phyloP scores from a whole-genome alignment of 148 eudicot species.

The Dysphania ambrosioides region DNA sequence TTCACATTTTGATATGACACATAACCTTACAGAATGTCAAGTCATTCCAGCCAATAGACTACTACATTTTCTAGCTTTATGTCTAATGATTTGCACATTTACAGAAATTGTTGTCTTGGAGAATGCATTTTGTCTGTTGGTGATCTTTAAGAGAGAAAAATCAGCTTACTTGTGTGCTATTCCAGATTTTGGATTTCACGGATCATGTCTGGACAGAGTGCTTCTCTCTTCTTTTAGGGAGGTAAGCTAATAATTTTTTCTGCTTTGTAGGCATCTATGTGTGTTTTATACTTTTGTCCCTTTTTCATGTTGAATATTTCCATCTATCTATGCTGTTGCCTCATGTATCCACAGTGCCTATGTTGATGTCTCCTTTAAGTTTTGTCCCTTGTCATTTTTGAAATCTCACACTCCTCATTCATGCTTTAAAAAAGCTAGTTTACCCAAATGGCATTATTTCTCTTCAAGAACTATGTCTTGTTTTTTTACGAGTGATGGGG shows the following conservation, averaged over 20 bases:
- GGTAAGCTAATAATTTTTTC: slow-evolving; percentile 40
- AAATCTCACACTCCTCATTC: background rate
- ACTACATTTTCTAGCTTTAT: background rate
- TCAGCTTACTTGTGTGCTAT: slow-evolving; percentile 19
- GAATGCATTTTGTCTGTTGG: slow-evolving; percentile 6
- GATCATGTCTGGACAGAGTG: slow-evolving; percentile 99
- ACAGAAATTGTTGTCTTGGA: slow-evolving; percentile 6
- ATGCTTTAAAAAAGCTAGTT: background rate
- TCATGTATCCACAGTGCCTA: background rate
- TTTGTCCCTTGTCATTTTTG: background rate
- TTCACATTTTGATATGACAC: no score
- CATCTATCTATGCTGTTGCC: background rate
- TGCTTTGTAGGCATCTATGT: background rate
- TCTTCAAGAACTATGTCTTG: background rate
- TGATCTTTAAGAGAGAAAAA: background rate
- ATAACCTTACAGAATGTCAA: background rate
- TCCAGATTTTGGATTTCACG: slow-evolving; percentile 77
- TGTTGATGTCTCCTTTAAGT: background rate
- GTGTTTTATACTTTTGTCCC: background rate
- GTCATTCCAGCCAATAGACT: background rate
- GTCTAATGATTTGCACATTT: background rate
- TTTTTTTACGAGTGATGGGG: background rate
- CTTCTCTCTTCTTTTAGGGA: slow-evolving; percentile 66
- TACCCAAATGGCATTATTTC: background rate
- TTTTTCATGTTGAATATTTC: background rate